Conservation (phyloP, 345 rosid species). For the Turnera subulata region DNA sequence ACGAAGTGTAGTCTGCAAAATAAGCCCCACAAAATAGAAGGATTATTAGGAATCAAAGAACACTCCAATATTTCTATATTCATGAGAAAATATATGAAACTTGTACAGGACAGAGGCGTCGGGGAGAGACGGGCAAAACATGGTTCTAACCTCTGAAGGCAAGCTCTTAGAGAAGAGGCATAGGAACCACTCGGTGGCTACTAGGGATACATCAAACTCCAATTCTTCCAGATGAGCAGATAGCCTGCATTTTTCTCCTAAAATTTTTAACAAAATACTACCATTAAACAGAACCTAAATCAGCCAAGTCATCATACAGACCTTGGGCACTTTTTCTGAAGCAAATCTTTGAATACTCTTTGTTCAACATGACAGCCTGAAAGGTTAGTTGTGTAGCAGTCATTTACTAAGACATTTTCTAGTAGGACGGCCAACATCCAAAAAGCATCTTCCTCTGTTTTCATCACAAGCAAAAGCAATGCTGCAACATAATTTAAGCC, state of each 20-base stretch:
- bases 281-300: constrained; percentile 5
- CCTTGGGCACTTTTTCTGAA: constrained; percentile 83
- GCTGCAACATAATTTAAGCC: constrained; percentile 98
- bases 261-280: constrained; percentile 3
- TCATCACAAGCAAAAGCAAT: constrained; percentile 88
- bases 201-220: constrained; percentile 97
- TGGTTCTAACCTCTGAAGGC: constrained; percentile 87
- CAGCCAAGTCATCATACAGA: constrained; percentile 14
- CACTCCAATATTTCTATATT: constrained; percentile 2
- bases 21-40: background rate
- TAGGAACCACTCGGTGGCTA: constrained; percentile 98
- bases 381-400: constrained; percentile 88
- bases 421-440: constrained; percentile 99
- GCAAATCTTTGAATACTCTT: constrained; percentile 93
- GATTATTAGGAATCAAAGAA: constrained; percentile 3
- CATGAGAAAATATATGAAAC: no score
- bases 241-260: constrained; percentile 50
- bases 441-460: constrained; percentile 98
- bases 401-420: constrained; percentile 91
- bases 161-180: constrained; percentile 98
- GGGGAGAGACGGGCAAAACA: background rate
- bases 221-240: constrained; percentile 82
- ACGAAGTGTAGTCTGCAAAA: constrained; percentile 78
- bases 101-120: no score
- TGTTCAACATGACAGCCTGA: constrained; percentile 99